Evolutionary conservation across 148 eudicot genomes (phyloP).

Genomic region (Diospyros kaki): DNA sequence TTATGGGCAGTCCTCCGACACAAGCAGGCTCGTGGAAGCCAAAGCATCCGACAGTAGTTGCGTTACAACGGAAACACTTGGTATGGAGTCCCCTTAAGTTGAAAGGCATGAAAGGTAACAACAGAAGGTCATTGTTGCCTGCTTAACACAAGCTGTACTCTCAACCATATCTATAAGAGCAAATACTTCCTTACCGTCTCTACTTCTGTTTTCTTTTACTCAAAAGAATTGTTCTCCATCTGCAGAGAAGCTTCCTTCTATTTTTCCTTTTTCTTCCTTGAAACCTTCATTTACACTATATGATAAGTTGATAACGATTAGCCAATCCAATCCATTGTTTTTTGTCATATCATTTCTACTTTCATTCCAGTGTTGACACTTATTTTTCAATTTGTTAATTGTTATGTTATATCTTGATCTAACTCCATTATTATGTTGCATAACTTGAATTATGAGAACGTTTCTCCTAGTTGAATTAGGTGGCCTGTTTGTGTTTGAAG

Average conservation of each 20-base stretch:
- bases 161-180: background rate
- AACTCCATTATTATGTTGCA: no score
- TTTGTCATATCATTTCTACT: no score
- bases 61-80: slow-evolving; percentile 63
- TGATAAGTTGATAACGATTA: background rate
- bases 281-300: background rate
- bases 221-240: no score
- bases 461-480: no score
- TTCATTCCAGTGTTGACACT: no score
- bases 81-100: slow-evolving; percentile 84
- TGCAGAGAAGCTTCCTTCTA: no score
- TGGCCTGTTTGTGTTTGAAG: no score
- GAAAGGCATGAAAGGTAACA: slow-evolving; percentile 38
- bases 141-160: slow-evolving; percentile 12
- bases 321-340: background rate
- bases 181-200: background rate
- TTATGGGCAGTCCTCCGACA: slow-evolving; percentile 83
- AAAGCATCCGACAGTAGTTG: slow-evolving; percentile 83
- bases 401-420: no score
- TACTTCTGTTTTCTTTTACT: background rate
- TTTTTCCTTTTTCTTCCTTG: background rate
- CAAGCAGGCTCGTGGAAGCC: slow-evolving; percentile 76
- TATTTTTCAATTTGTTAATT: no score
- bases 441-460: no score
- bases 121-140: slow-evolving; percentile 48